Evolutionary conservation across 148 eudicot species (phyloP).

Genomic region (Salicornia ramosissima): DNA sequence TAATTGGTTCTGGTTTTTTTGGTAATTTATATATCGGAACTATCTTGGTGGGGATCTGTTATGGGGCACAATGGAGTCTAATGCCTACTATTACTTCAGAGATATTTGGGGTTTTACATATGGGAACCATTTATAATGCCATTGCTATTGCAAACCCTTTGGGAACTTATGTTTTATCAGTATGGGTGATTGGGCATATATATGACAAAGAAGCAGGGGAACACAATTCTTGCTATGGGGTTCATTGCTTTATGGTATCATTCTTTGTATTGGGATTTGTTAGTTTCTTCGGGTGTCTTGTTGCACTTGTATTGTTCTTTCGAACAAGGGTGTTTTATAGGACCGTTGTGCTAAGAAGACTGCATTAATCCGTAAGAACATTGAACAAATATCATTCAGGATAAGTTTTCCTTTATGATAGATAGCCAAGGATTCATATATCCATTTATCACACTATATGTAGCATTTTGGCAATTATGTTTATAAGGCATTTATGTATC

Average conservation of each 20-base stretch:
- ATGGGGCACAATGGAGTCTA: constrained; percentile 81
- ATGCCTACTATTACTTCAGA: constrained; percentile 89
- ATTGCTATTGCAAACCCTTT: constrained; percentile 75
- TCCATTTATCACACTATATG: too few relatives aligned
- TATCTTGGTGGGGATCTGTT: constrained; percentile 71
- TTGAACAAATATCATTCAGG: too few relatives aligned
- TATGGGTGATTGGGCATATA: constrained; percentile 61
- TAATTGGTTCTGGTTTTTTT: constrained; percentile 64
- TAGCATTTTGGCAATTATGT: too few relatives aligned
- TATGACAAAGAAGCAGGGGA: constrained; percentile 63
- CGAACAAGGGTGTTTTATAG: constrained; percentile 61
- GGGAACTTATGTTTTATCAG: constrained; percentile 76
- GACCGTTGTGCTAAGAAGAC: constrained; percentile 41
- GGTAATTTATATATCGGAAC: constrained; percentile 79
- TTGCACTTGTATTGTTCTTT: constrained; percentile 52
- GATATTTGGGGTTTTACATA: constrained; percentile 68
- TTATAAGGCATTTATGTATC: too few relatives aligned
- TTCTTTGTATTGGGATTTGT: constrained; percentile 56
- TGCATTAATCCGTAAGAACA: constrained; percentile 24
- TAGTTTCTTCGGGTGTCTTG: constrained; percentile 50
- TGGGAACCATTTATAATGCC: constrained; percentile 91
- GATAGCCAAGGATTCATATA: too few relatives aligned
- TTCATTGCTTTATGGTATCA: constrained; percentile 74
- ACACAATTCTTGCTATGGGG: constrained; percentile 52
- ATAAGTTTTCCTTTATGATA: too few relatives aligned